Evolutionary conservation across 139 green algal genomes (phyloP).

Genomic region (Axilococcus clingmanii): DNA sequence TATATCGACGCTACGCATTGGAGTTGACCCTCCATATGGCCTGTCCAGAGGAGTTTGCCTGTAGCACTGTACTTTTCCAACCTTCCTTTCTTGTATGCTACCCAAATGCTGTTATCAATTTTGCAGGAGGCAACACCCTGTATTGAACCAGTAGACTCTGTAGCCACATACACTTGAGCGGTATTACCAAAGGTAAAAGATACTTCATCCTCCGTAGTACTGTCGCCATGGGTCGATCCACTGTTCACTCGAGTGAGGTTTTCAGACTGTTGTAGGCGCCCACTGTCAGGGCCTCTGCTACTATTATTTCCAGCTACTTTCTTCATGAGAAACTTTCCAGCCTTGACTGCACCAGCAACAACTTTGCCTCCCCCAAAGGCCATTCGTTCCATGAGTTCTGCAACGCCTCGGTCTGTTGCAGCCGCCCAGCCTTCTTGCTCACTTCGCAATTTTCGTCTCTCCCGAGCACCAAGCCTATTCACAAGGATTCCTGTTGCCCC

Average conservation of each 20-base stretch:
- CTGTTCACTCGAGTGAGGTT: too few relatives aligned
- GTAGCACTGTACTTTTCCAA: conserved; percentile 48
- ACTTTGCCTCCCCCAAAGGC: conserved; percentile 30
- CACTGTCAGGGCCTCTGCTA: neutral
- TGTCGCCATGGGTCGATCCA: neutral
- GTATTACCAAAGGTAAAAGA: neutral
- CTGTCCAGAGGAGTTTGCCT: conserved; percentile 31
- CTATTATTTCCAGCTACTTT: neutral
- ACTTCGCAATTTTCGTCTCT: neutral
- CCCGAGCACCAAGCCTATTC: neutral
- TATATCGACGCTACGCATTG: conserved; percentile 20
- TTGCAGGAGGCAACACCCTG: conserved; percentile 22
- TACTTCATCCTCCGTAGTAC: neutral
- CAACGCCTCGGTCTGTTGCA: conserved; percentile 30
- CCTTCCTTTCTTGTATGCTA: conserved; percentile 41
- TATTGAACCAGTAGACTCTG: neutral
- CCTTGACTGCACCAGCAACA: conserved; percentile 12
- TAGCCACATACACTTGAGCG: neutral
- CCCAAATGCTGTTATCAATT: conserved; percentile 37
- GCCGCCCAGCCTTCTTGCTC: conserved; percentile 33
- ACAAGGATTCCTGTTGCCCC: conserved; percentile 6
- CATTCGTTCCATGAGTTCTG: conserved; percentile 28
- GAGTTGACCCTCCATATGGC: conserved; percentile 21
- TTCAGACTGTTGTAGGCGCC: too few relatives aligned
- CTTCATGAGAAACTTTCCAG: too few relatives aligned